Conservation (phyloP, 768 basidiomycete genomes). For the Termitomyces sp. region DNA sequence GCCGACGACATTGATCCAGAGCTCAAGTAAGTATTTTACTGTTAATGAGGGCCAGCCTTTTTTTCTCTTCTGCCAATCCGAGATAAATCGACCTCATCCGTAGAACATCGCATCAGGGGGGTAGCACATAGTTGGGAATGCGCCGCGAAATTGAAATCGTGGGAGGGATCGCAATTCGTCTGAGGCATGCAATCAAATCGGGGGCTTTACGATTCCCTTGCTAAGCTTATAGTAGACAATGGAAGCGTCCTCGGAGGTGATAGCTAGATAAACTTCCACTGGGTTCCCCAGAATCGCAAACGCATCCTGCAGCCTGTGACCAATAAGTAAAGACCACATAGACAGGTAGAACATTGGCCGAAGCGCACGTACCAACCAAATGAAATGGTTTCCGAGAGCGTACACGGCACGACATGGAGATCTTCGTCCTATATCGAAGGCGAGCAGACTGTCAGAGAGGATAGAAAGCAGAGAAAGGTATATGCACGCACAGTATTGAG, state of each 20-base stretch:
- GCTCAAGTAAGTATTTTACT: neutral
- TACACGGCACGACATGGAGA: slow-evolving; percentile 62
- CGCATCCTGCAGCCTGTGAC: slow-evolving; percentile 52
- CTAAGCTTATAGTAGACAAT: slow-evolving; percentile 84
- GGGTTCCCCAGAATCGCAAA: slow-evolving; percentile 49
- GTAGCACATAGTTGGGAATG: neutral
- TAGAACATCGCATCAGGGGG: too few relatives aligned
- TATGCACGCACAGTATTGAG: slow-evolving; percentile 42
- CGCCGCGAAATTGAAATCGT: neutral
- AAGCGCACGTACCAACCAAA: slow-evolving; percentile 48
- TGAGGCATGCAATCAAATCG: slow-evolving; percentile 33
- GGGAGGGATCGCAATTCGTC: neutral
- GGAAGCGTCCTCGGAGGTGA: slow-evolving; percentile 74
- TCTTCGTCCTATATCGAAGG: slow-evolving; percentile 33
- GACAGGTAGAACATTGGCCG: neutral
- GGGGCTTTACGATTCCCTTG: slow-evolving; percentile 72
- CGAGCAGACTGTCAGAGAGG: neutral
- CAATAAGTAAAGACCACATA: neutral
- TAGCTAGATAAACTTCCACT: slow-evolving; percentile 60
- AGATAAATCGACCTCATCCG: neutral
- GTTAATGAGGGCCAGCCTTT: neutral
- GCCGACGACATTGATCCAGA: neutral
- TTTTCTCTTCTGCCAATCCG: neutral
- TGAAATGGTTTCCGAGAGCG: slow-evolving; percentile 62
- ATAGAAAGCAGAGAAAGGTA: neutral